Evolutionary conservation across 164 flowering plant genomes (phyloP), one percentile per base, ranked within the genome.

Genomic region (Paratinospora sagittata): DNA sequence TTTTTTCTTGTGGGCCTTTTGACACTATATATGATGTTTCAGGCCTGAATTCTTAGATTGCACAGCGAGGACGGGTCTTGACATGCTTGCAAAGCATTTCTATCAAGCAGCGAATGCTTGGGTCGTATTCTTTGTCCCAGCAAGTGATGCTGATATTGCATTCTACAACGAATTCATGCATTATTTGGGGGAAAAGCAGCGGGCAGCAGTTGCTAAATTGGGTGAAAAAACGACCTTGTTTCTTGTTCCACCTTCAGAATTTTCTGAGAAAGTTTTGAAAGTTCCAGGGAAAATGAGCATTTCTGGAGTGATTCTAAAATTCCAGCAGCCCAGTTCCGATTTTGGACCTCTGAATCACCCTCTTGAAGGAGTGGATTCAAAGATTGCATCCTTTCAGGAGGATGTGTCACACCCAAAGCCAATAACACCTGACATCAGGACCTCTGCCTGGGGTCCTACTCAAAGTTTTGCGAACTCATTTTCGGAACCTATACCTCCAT

Each of bases 51-150:
- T 83, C 65, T 73, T 95, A 64, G 88, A 95, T 78, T 95, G 98
- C 86, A 92, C 93, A 3, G 97, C 98, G 52, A 87, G 97, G 77
- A 95, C 98, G 62, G 85, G 90, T 63, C 81, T 95, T 64, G 97
- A 95, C 77, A 92, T 90, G 97, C 98, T 95, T 66, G 88, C 91
- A n/a, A 92, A 95, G 78, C 97, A 95, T 80, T 95, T 88, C 76
- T 87, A 87, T 75, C 93, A 91, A 76, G 93, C 98, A 27, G 79
- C 87, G 64, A 75, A 80, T 71, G 77, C 87, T 72, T 89, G 92
- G 91, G 94, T 92, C 49, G 96, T 95, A 30, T 95, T 95, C 80
- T 95, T 95, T 77, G 97, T 88, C 63, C 96, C 98, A 11, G 87
- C 76, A 77, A 82, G 78, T 75, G 98, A 92, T 80, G 83, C 89